Evolutionary conservation across 768 basidiomycete species (phyloP), one percentile per base, ranked within the genome.

Genomic region (Tylopilus sp.): DNA sequence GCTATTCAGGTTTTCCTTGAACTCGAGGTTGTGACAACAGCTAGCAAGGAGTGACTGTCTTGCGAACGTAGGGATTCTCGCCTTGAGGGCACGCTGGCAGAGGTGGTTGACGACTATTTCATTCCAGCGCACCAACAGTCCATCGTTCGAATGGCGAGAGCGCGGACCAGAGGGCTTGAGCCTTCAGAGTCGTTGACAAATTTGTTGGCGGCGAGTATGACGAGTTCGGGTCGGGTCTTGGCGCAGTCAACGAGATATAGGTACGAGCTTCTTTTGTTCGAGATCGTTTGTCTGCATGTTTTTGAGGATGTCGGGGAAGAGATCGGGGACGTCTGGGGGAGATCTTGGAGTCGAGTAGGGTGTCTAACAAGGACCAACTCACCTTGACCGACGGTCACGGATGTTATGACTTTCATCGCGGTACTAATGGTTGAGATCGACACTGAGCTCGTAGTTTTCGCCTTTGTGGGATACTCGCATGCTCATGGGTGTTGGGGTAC

Each of bases 361-460:
- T n/a, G 42, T 44, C 44, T 35, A 18, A 9, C 31, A 33, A 28
- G 23, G 38, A 46, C 48, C 47, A 52, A 60, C 75, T 62, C 65
- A 86, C 93, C 95, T 83, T 98, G 98, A 48, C 95, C 94, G 57
- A 99, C 93, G 2, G 97, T 99, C 91, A 98, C 98, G 56, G 93
- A 95, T 48, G 97, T 95, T 68, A 99, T 98, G 59, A 91, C 87
- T 47, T 86, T 80, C 74, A 61, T 97, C 92, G 55, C 85, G 81
- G 73, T 95, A 98, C 66, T 97, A n/a, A n/a, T n/a, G n/a, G n/a
- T n/a, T n/a, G n/a, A n/a, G n/a, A n/a, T n/a, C n/a, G n/a, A n/a
- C n/a, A n/a, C n/a, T n/a, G n/a, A n/a, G n/a, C n/a, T n/a, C n/a
- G n/a, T n/a, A n/a, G n/a, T n/a, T n/a, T n/a, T n/a, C n/a, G n/a